Percentiles rank a stretch among this genome's conserved stretches.
phyloP scores from a whole-genome alignment of 2,329 filamentous ascomycete genomes.

The Teratosphaeria zuluensis region DNA sequence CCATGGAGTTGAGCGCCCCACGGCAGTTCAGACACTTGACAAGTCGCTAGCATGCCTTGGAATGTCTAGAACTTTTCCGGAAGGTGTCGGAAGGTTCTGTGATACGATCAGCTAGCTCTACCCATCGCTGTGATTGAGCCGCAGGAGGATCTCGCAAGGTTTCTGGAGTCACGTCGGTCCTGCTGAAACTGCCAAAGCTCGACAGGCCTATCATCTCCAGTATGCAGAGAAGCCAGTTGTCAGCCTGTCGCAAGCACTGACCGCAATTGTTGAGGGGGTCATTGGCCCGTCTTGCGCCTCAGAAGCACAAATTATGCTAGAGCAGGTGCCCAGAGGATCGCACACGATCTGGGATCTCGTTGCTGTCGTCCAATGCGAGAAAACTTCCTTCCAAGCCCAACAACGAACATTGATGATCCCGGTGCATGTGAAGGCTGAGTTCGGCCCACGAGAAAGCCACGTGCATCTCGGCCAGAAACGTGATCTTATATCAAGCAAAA shows the following conservation, averaged over 20 bases:
- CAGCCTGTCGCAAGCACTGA: background rate
- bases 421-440: background rate
- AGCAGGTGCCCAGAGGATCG: background rate
- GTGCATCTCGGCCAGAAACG: too few species aligned
- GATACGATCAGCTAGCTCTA: background rate
- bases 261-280: background rate
- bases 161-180: background rate
- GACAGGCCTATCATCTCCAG: background rate
- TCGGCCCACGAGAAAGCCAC: too few species aligned
- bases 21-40: too few species aligned
- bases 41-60: too few species aligned
- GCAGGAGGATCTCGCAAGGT: background rate
- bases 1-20: too few species aligned
- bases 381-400: background rate
- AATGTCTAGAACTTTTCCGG: background rate
- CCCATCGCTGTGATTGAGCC: background rate
- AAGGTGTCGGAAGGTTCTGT: background rate
- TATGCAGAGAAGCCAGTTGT: background rate
- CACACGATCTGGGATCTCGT: background rate
- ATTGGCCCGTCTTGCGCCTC: background rate
- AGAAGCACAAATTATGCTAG: background rate
- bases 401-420: background rate
- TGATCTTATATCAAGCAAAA: too few species aligned
- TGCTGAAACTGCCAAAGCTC: background rate
- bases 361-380: background rate